Evolutionary conservation across 352 stramenopile species (phyloP).

Genomic region (Pythium dissimile): DNA sequence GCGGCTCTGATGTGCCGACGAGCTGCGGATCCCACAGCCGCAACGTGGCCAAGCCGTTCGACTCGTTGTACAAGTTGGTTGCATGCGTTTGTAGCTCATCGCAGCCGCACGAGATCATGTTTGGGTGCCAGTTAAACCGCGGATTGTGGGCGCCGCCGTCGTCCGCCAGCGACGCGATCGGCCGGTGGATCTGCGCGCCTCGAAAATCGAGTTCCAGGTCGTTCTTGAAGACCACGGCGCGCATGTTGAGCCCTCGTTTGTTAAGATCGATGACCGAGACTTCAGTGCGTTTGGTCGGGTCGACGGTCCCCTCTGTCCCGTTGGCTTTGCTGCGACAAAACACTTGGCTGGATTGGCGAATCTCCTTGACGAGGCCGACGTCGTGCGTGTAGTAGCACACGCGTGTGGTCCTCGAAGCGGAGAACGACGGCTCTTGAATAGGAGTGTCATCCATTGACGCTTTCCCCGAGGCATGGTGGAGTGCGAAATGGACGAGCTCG

Average conservation of each 20-base stretch:
- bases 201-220: slow-evolving; percentile 44
- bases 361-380: slow-evolving; percentile 5
- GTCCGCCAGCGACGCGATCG: slow-evolving; percentile 27
- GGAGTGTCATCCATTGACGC: no score
- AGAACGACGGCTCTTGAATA: no score
- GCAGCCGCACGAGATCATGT: slow-evolving; percentile 20
- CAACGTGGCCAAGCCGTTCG: neutral
- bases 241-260: slow-evolving; percentile 10
- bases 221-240: slow-evolving; percentile 34
- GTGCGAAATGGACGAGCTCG: neutral
- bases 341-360: neutral
- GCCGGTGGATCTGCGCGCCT: slow-evolving; percentile 17
- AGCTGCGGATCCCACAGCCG: slow-evolving; percentile 3
- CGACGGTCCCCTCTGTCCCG: neutral
- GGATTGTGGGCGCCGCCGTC: slow-evolving; percentile 36
- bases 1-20: neutral
- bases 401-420: neutral
- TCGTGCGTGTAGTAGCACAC: slow-evolving; percentile 6
- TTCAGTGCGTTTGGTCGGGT: neutral
- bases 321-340: neutral
- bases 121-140: slow-evolving; percentile 20
- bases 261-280: slow-evolving; percentile 9
- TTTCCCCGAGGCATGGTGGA: no score
- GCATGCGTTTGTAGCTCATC: slow-evolving; percentile 9
- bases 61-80: neutral